Base-by-base conservation (phyloP, 2,329 filamentous ascomycete genomes). In the Stenocarpella maydis region DNA sequence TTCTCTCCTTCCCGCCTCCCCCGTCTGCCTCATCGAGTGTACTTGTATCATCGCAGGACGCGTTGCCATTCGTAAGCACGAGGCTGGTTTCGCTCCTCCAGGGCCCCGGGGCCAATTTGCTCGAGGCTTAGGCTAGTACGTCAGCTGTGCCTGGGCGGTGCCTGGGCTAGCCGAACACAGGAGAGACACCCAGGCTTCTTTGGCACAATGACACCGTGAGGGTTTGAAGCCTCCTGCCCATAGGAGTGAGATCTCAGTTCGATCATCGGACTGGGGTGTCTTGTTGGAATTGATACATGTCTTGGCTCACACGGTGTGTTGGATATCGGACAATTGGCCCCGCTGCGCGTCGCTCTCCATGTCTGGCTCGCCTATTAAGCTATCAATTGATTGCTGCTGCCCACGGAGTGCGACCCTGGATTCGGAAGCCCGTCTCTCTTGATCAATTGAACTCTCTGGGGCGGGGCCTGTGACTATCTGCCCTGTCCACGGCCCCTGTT, bases 141-240 rank as follows among this genome's bases (percentile, higher is more conserved):
- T 65, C 31, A 65, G 45, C 61, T 43, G 45, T 53, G 37, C 58
- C 61, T 65, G 45, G 41, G 21, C 47, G 5, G 34, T 37, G 34
- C 34, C 34, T 37, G 34, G 34, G 34, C 34, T 37, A 37, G 34
- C 34, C 34, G 6, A 12, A 37, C 6, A 10, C 6, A 12, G 34
- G 34, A 37, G 34, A 37, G 34, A 37, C 26, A 37, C 47, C 37
- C 24, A 24, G 49, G 49, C 45, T 43, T 47, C 61, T n/a, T n/a
- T n/a, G n/a, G n/a, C n/a, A n/a, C n/a, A 63, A 63, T 61, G 50
- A 43, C 66, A 60, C 41, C 41, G 37, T 37, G 34, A 55, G 41
- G 37, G 60, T 66, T 68, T 69, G 61, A 60, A 34, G 68, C 52
- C 28, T 28, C 24, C 24, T 69, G 41, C 64, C 31, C 67, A 26